phyloP scores from a whole-genome alignment of 768 basidiomycete genomes.

The Boletus speciosus region DNA sequence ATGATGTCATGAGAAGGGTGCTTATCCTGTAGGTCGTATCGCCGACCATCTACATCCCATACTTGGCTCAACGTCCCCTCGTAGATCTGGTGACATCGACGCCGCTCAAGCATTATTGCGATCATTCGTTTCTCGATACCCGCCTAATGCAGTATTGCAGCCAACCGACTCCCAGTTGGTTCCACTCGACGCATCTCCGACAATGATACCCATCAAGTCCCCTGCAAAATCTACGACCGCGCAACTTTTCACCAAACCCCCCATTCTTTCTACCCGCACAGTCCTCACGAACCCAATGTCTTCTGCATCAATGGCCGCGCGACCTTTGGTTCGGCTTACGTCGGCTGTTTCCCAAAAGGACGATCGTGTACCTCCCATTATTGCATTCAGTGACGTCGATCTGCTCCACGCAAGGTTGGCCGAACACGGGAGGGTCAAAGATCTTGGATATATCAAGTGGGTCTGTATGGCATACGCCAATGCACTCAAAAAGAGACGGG shows the following conservation, averaged over 20 bases:
- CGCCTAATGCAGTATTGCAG: conserved; percentile 50
- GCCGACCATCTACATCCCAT: background rate
- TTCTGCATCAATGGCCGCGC: conserved; percentile 29
- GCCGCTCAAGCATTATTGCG: conserved; percentile 54
- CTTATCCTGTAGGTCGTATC: conserved; percentile 51
- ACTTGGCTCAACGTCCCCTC: background rate
- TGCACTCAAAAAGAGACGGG: conserved; percentile 59
- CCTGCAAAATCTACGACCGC: conserved; percentile 5
- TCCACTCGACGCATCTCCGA: background rate
- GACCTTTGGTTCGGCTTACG: conserved; percentile 71
- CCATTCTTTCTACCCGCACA: conserved; percentile 57
- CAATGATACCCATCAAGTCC: background rate
- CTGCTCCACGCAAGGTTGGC: conserved; percentile 73
- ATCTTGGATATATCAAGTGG: conserved; percentile 70
- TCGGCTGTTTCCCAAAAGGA: conserved; percentile 61
- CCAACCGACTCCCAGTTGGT: conserved; percentile 11
- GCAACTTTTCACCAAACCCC: conserved; percentile 38
- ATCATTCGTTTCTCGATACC: conserved; percentile 63
- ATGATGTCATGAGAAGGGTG: conserved; percentile 65
- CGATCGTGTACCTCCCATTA: conserved; percentile 73
- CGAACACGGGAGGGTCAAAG: conserved; percentile 36
- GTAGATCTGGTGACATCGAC: conserved; percentile 49
- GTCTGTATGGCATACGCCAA: conserved; percentile 70
- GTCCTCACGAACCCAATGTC: conserved; percentile 36
- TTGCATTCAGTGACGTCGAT: conserved; percentile 77